Percentiles rank a stretch among this genome's conserved stretches.
These are phyloP conservation scores for Metschnikowia amazonensis DNA, from an alignment of 805 yeast genomes.

Conservation along the genomic window DNA sequence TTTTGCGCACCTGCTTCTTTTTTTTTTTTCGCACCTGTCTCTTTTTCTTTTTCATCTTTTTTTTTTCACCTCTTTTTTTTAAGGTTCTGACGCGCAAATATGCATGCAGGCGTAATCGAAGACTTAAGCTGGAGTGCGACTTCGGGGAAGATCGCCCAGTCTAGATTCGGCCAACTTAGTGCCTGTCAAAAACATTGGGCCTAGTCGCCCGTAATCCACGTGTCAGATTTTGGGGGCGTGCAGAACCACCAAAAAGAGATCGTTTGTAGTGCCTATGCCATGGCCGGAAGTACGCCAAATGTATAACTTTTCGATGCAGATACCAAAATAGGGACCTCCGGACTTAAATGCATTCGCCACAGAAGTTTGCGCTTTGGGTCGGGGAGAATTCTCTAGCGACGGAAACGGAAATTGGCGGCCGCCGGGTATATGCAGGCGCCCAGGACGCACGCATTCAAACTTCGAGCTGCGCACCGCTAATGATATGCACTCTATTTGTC, in stretches of 20 bases:
- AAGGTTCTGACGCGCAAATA: neutral
- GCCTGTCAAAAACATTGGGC: too few species aligned
- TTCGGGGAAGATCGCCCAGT: neutral
- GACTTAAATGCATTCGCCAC: neutral
- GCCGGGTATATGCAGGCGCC: neutral
- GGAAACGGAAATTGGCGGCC: neutral
- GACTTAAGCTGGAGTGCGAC: neutral
- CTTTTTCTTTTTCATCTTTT: too few species aligned
- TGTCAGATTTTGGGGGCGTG: too few species aligned
- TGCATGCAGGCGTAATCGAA: neutral
- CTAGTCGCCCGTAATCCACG: too few species aligned
- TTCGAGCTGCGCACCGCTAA: neutral
- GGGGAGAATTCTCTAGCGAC: too few species aligned
- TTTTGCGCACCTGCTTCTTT: too few species aligned
- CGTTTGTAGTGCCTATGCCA: too few species aligned
- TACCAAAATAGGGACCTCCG: neutral
- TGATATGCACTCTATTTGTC: conserved; percentile 3
- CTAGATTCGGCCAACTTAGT: conserved; percentile 1
- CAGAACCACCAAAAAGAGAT: too few species aligned
- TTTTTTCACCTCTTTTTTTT: neutral
- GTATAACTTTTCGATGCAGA: neutral
- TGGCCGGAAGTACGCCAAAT: too few species aligned
- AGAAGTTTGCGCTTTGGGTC: neutral
- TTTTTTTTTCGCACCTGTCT: too few species aligned
- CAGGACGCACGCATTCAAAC: neutral